Evolutionary conservation across 768 basidiomycete species (phyloP).

Genomic region (Tulasnella sp.): DNA sequence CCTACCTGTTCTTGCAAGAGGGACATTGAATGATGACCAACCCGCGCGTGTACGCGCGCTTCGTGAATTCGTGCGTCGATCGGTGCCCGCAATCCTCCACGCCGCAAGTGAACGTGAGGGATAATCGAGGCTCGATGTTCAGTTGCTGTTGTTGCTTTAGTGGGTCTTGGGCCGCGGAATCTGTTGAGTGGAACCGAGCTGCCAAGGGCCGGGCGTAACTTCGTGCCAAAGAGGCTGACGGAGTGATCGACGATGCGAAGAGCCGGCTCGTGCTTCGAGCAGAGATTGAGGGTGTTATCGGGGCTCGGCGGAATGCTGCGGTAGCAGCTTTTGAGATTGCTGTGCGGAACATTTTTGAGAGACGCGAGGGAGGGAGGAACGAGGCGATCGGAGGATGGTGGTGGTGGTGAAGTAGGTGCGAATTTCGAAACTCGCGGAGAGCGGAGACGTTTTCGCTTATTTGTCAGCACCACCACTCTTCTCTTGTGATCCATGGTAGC

Average conservation of each 20-base stretch:
- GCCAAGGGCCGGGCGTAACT: not conserved
- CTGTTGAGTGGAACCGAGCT: not conserved
- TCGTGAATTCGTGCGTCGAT: conserved; percentile 84
- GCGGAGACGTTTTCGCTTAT: not conserved
- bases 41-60: conserved; percentile 77
- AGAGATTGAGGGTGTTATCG: not conserved
- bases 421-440: conserved; percentile 8
- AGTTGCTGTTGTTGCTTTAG: not conserved
- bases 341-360: not conserved
- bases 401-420: not conserved
- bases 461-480: not conserved
- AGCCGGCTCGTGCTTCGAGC: not conserved
- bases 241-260: not conserved
- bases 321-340: not conserved
- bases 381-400: not conserved
- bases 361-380: not conserved
- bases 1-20: conserved; percentile 79
- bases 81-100: conserved; percentile 67
- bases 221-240: not conserved
- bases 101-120: conserved; percentile 84
- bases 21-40: conserved; percentile 92
- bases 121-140: conserved; percentile 65
- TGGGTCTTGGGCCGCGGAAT: not conserved
- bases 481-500: too few relatives aligned
- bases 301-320: not conserved